Conservation (phyloP, 345 rosid species). For the Murraya koenigii region DNA sequence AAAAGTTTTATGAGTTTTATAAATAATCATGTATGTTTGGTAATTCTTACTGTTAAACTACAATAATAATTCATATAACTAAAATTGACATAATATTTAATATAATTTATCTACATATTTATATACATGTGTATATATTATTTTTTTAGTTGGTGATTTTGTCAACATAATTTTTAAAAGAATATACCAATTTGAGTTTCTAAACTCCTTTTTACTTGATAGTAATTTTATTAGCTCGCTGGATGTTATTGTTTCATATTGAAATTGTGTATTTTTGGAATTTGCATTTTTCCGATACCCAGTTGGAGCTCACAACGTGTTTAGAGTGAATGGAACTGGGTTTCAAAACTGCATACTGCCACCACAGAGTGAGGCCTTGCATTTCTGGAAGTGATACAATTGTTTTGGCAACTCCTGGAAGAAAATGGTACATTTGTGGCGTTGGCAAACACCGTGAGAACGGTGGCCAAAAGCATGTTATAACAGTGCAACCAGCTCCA, state of each 20-base stretch:
- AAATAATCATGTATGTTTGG: too few relatives aligned
- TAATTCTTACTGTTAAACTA: too few relatives aligned
- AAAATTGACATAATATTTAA: too few relatives aligned
- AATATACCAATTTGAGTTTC: too few relatives aligned
- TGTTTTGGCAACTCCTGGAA: slow-evolving; percentile 11
- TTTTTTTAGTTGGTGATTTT: too few relatives aligned
- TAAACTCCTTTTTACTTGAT: background rate
- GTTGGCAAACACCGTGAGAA: background rate
- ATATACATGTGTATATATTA: background rate
- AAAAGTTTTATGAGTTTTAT: too few relatives aligned
- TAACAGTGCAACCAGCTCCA: background rate
- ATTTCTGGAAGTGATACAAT: background rate
- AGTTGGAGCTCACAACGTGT: background rate
- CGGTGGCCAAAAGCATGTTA: slow-evolving; percentile 2
- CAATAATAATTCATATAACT: too few relatives aligned
- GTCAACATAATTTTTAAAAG: too few relatives aligned
- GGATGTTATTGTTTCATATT: background rate
- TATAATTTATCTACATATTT: background rate
- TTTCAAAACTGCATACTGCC: slow-evolving; percentile 6
- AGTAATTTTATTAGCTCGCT: background rate
- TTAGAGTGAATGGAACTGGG: background rate
- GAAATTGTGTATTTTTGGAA: background rate
- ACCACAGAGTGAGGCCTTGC: background rate
- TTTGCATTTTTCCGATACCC: background rate
- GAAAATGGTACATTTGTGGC: slow-evolving; percentile 22